These are phyloP conservation scores for Myxozyma sirexii DNA, from an alignment of 805 yeast species.

Conservation along the genomic window DNA sequence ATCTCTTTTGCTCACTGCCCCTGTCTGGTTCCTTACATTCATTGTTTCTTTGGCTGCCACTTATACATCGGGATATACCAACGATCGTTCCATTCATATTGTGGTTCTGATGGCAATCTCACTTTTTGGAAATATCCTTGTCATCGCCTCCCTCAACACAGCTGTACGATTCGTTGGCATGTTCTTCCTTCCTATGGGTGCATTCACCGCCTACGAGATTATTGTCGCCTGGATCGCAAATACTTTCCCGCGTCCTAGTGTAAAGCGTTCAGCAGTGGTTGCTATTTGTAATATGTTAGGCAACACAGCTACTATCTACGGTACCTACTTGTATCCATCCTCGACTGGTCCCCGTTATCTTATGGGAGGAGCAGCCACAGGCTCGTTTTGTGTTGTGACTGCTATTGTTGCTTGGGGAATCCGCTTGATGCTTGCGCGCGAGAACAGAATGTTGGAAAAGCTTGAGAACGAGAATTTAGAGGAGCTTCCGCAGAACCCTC, in stretches of 20 bases:
- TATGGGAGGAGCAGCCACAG: slow-evolving; percentile 18
- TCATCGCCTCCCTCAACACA: slow-evolving; percentile 10
- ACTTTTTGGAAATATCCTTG: slow-evolving; percentile 16
- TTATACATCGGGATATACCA: slow-evolving; percentile 24
- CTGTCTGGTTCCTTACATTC: slow-evolving; percentile 61
- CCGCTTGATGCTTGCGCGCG: slow-evolving; percentile 8
- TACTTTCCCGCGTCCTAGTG: slow-evolving; percentile 26
- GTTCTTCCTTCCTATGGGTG: slow-evolving; percentile 26
- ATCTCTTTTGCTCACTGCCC: slow-evolving; percentile 59
- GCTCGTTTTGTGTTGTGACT: slow-evolving; percentile 9
- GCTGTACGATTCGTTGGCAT: slow-evolving; percentile 23
- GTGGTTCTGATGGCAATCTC: slow-evolving; percentile 4
- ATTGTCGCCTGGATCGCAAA: slow-evolving; percentile 27
- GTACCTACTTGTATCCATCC: slow-evolving; percentile 21
- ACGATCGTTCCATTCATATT: slow-evolving; percentile 28
- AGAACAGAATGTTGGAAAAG: slow-evolving; percentile 23
- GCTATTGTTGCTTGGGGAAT: slow-evolving; percentile 15
- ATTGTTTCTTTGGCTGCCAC: slow-evolving; percentile 48
- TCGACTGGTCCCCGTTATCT: slow-evolving; percentile 21
- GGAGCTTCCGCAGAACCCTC: slow-evolving; percentile 5
- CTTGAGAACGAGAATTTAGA: slow-evolving; percentile 9
- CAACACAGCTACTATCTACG: slow-evolving; percentile 23
- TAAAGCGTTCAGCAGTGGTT: slow-evolving; percentile 21
- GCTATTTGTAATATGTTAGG: slow-evolving; percentile 25
- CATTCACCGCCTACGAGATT: slow-evolving; percentile 22